Evolutionary conservation across 2,329 filamentous ascomycete species (phyloP), one percentile per base, ranked within the genome.

Genomic region (Trichoderma afroharzianum): DNA sequence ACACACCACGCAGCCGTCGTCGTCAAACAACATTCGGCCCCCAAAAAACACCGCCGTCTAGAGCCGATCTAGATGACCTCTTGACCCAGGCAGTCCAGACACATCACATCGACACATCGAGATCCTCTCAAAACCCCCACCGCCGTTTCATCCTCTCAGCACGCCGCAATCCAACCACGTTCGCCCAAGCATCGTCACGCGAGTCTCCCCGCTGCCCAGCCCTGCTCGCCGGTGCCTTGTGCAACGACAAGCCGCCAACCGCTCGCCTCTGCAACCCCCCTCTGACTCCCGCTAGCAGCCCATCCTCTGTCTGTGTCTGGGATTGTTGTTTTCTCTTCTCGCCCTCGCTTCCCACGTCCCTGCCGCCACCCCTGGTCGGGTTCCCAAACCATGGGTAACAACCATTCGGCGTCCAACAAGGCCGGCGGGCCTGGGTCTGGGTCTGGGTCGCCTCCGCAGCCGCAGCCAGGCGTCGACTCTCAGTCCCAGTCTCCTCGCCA

Each of bases 391-490:
- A 82, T 82, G 80, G 80, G 80, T 74, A 82, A 82, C 75, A 82
- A 80, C 76, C 78, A 80, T 72, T 81, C 80, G 63, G 79, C 80
- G 70, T 79, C 80, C 71, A 79, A 80, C 76, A 81, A 81, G 75
- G 76, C 80, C 72, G 77, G 74, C 72, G 79, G 79, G 74, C 77
- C 80, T 69, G 76, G 76, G 26, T 77, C 71, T 72, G 79, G 79
- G 74, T 77, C 80, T 69, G 76, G 76, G 24, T 77, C 72, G 47
- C 70, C 72, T 32, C 72, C 71, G 33, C 62, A 72, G 33, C 75
- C 47, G 53, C 66, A 53, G 21, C 39, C 68, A 39, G 71, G 67
- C 63, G 76, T 77, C 69, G 78, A 80, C 43, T 77, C 77, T 39
- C 36, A 39, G 36, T 39, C 36, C 3, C 36, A 39, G 36, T 39